These are phyloP conservation scores for Macrocybe gigantea DNA, from an alignment of 768 basidiomycete species.

Conservation along the genomic window DNA sequence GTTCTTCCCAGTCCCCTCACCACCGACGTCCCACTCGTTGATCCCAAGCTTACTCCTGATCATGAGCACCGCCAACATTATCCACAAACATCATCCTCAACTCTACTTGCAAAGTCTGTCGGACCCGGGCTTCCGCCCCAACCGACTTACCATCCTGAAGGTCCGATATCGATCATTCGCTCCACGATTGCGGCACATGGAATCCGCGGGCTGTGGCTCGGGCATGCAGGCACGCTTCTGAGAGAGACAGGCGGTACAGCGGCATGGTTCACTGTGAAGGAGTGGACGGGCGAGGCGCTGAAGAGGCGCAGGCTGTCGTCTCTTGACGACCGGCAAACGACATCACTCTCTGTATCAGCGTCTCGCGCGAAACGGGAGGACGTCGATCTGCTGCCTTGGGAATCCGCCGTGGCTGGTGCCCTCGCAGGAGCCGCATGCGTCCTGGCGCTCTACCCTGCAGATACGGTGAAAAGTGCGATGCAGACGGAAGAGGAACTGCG, in stretches of 20 bases:
- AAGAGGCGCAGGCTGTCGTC: conserved; percentile 36
- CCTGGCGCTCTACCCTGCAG: conserved; percentile 82
- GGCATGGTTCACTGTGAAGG: conserved; percentile 87
- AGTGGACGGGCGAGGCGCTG: conserved; percentile 62
- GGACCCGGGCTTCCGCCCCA: conserved; percentile 12
- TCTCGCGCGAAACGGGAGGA: conserved; percentile 9
- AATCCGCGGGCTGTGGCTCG: conserved; percentile 74
- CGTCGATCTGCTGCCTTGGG: conserved; percentile 49
- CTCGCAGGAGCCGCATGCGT: conserved; percentile 77
- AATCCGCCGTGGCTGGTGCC: conserved; percentile 77
- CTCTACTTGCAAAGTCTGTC: conserved; percentile 2
- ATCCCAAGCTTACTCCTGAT: background rate
- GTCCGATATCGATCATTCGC: conserved; percentile 60
- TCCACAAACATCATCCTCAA: background rate
- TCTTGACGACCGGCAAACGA: background rate
- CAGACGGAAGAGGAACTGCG: conserved; percentile 85
- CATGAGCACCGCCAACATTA: conserved; percentile 1
- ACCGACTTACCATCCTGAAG: conserved; percentile 40
- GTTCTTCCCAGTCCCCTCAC: conserved; percentile 1
- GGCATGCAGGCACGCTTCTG: conserved; percentile 81
- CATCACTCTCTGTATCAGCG: background rate
- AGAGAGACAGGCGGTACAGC: conserved; percentile 83
- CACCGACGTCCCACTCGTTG: no score
- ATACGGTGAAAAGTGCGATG: conserved; percentile 85
- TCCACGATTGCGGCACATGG: conserved; percentile 51